Base-by-base conservation (phyloP, 345 rosid genomes). In the Chamaenerion angustifolium region DNA sequence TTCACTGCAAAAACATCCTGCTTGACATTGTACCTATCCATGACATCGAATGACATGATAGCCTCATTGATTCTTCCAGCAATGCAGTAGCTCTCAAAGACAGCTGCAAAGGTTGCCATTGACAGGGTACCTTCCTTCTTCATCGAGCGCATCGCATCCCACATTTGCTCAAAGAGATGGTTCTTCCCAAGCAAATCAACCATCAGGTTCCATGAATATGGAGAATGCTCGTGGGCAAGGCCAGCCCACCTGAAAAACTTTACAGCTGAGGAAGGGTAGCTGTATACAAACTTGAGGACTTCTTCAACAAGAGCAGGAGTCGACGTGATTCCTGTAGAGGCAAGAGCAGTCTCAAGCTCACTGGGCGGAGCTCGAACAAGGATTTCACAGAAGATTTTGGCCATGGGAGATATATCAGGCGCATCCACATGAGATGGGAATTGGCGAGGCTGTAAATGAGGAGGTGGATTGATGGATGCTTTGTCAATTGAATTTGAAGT, bases 131-230 rank as follows among this genome's bases (percentile, higher is more conserved):
- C 55, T 7, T 76, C 73, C 42, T 71, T 64, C 63, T 61, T 69
- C 83, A 76, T 76, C 18, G 78, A 69, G 35, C 77, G 76, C 40
- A 81, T 21, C 0, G 73, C 74, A 12, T 73, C 80, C 84, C 84
- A 78, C 84, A 81, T 81, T n/a, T 68, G 51, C 19, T 73, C 82
- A 17, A 71, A 81, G 1, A 56, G 58, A 9, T 42, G 60, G 57
- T 71, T 81, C 61, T 69, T 69, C 2, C 84, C 88, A 0, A 81
- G 78, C 49, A 81, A 31, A 59, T 81, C 84, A 7, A 81, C 80
- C 66, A 81, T 62, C 13, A 76, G 57, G 45, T 76, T 77, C 88
- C 88, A 78, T 0, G 73, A 64, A 4, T 35, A 56, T 1, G 65
- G 42, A 15, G 71, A 49, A 25, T 64, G 78, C 61, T 67, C 68